Base-by-base conservation (phyloP, 441 rosid species). In the Croton laevigatus region DNA sequence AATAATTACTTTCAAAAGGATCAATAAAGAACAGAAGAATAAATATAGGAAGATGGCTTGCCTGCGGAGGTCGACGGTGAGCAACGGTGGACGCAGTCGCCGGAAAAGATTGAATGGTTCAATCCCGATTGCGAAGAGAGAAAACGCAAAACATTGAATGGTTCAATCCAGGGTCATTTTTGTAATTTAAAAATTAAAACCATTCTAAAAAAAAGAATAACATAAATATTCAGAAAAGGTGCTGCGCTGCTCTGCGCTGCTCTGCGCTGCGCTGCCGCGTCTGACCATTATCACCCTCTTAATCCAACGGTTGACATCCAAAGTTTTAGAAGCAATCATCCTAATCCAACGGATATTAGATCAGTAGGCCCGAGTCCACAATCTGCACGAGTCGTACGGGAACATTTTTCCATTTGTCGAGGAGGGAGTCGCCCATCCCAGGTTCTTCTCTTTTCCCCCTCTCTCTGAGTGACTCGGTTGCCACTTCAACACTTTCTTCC, bases 371-470 rank as follows among this genome's bases (percentile, higher is more conserved):
- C 66, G 34, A 62, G 48, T 62, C 65, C 2, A 22, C 48, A 42
- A 55, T 38, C 22, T 40, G 40, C 53, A 22, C 20, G 51, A 0
- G 3, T 12, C 2, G 8, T 14, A 40, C 36, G 8, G 19, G 38
- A 42, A 59, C 5, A 57, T 3, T 46, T 57, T 58, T 59, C 64
- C 57, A 66, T 66, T 57, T 32, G 69, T 51, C 42, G 32, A 65
- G 58, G 69, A 52, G 44, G 10, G 20, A 65, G 32, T 9, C 32
- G 45, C 59, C 69, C 40, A 48, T 27, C 60, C 60, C 34, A 51
- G 57, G 16, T 7, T 37, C 27, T 19, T 23, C 22, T 45, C 58
- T 27, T 11, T 6, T 20, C 12, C 14, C 22, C 23, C 69, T 51
- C 20, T 9, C 9, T 66, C 59, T 54, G 19, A 20, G 49, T 53